Percentiles rank a stretch among this genome's conserved stretches.
Evolutionary conservation across 2,329 filamentous ascomycete genomes (phyloP).

Genomic region (Colletotrichum lupini): DNA sequence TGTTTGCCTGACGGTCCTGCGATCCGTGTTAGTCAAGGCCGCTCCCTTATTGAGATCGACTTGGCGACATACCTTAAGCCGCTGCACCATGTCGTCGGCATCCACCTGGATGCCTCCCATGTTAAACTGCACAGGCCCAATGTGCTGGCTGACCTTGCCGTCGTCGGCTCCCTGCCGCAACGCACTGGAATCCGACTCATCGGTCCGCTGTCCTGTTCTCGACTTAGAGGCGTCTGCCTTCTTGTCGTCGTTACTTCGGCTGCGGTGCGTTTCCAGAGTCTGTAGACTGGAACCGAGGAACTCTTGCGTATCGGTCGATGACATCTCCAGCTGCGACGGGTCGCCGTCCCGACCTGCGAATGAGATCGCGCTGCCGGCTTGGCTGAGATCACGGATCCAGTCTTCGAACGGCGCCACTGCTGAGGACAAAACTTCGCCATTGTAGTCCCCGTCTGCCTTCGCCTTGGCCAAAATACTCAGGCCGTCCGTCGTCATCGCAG

Average conservation of each 20-base stretch:
- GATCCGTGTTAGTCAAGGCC: conserved; percentile 37
- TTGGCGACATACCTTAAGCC: conserved; percentile 73
- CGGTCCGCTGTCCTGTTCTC: conserved; percentile 35
- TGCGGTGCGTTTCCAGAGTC: conserved; percentile 73
- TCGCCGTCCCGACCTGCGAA: conserved; percentile 61
- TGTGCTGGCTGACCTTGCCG: conserved; percentile 77
- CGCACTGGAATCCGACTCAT: conserved; percentile 39
- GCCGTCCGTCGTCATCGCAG: conserved; percentile 38
- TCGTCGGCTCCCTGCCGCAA: conserved; percentile 46
- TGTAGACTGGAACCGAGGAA: conserved; percentile 83
- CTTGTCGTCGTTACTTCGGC: conserved; percentile 60
- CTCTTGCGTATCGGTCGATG: conserved; percentile 78
- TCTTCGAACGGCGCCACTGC: conserved; percentile 82
- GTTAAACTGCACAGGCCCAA: conserved; percentile 96
- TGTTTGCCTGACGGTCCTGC: conserved; percentile 68
- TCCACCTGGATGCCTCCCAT: conserved; percentile 98
- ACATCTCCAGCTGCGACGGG: conserved; percentile 66
- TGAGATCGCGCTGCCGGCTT: conserved; percentile 63
- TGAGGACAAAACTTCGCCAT: conserved; percentile 54
- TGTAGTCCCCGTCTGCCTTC: conserved; percentile 36
- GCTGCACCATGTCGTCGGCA: conserved; percentile 91
- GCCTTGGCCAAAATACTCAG: conserved; percentile 40
- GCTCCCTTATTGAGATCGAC: too few species aligned
- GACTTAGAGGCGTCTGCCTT: conserved; percentile 39
- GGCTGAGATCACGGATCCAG: conserved; percentile 80